Evolutionary conservation across 2,329 filamentous ascomycete species (phyloP).

Genomic region (Aspergillus hiratsukae): DNA sequence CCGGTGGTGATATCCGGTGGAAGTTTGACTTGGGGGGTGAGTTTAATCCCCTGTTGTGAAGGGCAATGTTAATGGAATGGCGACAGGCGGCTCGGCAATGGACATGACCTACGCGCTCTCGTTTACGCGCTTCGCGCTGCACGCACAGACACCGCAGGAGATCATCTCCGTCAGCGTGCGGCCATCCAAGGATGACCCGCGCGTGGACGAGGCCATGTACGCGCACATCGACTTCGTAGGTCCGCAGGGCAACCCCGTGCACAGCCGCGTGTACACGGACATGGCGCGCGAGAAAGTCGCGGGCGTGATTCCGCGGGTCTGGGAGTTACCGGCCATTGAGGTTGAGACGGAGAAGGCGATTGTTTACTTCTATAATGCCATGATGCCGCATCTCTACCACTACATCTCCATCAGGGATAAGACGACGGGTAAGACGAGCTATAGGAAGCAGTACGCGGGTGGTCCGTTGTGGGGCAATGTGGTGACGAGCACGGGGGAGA

Average conservation of each 20-base stretch:
- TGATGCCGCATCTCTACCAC: constrained; percentile 34
- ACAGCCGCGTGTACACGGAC: constrained; percentile 29
- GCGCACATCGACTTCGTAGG: constrained; percentile 24
- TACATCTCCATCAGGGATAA: constrained; percentile 29
- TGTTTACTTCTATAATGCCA: constrained; percentile 29
- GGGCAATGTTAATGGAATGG: not conserved
- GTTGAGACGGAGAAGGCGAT: constrained; percentile 28
- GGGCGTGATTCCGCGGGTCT: constrained; percentile 24
- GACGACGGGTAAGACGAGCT: constrained; percentile 21
- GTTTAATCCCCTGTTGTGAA: no score
- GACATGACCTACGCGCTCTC: constrained; percentile 36
- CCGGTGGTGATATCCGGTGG: constrained; percentile 35
- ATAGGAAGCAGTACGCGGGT: constrained; percentile 22
- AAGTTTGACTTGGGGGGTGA: constrained; percentile 32
- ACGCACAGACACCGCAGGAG: constrained; percentile 21
- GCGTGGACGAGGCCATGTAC: constrained; percentile 31
- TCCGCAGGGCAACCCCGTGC: constrained; percentile 14
- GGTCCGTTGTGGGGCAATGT: constrained; percentile 29
- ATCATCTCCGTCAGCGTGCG: constrained; percentile 29
- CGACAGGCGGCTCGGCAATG: constrained; percentile 34
- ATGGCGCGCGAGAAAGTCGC: constrained; percentile 21
- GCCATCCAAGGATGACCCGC: constrained; percentile 20
- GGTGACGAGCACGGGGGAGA: constrained; percentile 15
- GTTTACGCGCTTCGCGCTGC: constrained; percentile 30
- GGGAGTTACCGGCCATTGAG: constrained; percentile 31